phyloP scores from a whole-genome alignment of 202 grass and related monocot genomes.

The Panicum hallii region DNA sequence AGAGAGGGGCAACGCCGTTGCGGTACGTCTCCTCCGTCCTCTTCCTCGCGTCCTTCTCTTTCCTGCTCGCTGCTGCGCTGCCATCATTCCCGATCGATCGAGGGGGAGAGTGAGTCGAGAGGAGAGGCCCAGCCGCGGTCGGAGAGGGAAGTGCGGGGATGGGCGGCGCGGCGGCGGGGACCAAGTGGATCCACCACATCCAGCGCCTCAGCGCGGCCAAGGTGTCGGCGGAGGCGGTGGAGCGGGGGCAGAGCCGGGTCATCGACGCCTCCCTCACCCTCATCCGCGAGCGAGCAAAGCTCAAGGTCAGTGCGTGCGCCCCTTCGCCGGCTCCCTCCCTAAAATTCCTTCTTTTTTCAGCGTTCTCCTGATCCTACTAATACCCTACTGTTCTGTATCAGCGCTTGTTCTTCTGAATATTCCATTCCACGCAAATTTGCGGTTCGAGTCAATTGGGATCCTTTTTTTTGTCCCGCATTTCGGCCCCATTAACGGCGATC shows the following conservation, averaged over 20 bases:
- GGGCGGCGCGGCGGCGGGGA: constrained; percentile 54
- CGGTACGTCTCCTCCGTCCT: neutral
- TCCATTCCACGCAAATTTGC: neutral
- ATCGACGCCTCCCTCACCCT: constrained; percentile 97
- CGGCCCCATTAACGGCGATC: neutral
- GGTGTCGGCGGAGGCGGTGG: constrained; percentile 63
- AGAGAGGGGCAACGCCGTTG: neutral
- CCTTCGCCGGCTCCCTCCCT: too few species aligned
- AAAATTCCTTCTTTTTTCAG: neutral
- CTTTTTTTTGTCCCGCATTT: neutral
- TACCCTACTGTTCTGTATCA: neutral
- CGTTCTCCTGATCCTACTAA: neutral
- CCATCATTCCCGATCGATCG: neutral
- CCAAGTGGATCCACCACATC: constrained; percentile 76
- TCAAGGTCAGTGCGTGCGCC: constrained; percentile 54
- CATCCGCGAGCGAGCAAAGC: constrained; percentile 94
- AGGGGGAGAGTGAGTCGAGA: neutral
- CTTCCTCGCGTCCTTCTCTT: too few species aligned
- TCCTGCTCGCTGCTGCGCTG: neutral
- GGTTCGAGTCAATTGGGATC: neutral
- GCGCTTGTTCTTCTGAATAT: neutral
- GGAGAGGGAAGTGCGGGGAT: neutral
- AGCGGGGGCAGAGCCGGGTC: constrained; percentile 85
- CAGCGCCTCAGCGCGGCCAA: constrained; percentile 62
- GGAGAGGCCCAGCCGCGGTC: neutral